phyloP scores from a whole-genome alignment of 202 grass and related monocot species.

The Sporobolus alterniflorus region DNA sequence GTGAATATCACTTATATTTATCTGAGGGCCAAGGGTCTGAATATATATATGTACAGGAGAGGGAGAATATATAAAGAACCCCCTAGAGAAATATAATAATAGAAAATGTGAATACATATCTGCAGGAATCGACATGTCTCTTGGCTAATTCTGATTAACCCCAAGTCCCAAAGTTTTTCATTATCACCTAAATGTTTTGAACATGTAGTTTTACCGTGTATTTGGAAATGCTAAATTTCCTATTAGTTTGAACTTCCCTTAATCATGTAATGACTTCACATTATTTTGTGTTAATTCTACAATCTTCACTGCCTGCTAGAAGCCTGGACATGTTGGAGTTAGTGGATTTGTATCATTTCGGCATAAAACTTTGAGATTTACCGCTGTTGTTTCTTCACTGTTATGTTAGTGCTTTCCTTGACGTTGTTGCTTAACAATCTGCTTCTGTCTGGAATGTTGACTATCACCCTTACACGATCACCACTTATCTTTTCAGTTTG shows the following conservation, averaged over 20 bases:
- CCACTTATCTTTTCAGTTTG: no score
- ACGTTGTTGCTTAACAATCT: slow-evolving; percentile 11
- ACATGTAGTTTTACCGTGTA: neutral
- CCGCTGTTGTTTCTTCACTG: slow-evolving; percentile 8
- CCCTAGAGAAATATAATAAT: no score
- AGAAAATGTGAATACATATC: no score
- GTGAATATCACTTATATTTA: no score
- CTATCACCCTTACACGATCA: no score
- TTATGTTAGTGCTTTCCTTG: slow-evolving; percentile 18
- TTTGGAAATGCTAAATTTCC: neutral
- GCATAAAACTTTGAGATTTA: slow-evolving; percentile 21
- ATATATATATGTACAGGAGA: no score
- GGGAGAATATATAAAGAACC: no score
- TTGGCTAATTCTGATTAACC: neutral
- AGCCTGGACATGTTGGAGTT: slow-evolving; percentile 37
- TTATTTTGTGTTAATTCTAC: slow-evolving; percentile 18
- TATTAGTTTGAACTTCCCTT: neutral
- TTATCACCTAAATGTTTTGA: neutral
- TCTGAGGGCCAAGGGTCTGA: no score
- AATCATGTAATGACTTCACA: neutral
- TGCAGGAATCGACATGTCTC: neutral
- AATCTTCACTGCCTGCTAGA: slow-evolving; percentile 45
- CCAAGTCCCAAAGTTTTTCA: neutral
- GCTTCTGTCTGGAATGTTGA: slow-evolving; percentile 19
- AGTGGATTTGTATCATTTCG: slow-evolving; percentile 20